Evolutionary conservation across 139 green algal species (phyloP).

Genomic region (Tetraselmis striata): DNA sequence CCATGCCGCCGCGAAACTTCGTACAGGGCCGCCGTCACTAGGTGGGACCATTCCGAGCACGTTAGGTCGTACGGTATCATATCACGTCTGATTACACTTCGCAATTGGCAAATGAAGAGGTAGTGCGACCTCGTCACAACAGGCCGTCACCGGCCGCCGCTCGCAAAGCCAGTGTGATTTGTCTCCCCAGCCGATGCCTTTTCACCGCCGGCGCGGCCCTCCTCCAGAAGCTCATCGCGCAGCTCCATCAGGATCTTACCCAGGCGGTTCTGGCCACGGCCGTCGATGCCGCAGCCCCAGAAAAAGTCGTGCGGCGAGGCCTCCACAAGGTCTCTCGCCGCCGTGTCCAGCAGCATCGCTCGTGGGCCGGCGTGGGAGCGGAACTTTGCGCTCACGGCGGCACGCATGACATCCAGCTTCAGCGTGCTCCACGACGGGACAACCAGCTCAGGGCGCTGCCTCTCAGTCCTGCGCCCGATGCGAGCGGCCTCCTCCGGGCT

Average conservation of each 20-base stretch:
- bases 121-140: no score
- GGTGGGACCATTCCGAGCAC: no score
- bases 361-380: constrained; percentile 51
- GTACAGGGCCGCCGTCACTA: no score
- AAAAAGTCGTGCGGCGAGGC: constrained; percentile 75
- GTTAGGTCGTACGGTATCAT: no score
- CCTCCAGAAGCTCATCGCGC: constrained; percentile 47
- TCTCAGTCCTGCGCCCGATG: constrained; percentile 63
- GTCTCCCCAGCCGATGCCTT: no score
- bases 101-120: no score
- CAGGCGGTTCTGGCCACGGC: constrained; percentile 76
- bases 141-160: no score
- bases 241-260: constrained; percentile 81
- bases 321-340: constrained; percentile 53
- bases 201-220: no score
- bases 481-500: constrained; percentile 85
- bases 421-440: constrained; percentile 65
- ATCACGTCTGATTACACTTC: no score
- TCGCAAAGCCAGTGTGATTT: no score
- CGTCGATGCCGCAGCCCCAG: constrained; percentile 83
- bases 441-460: constrained; percentile 60
- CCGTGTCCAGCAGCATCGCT: constrained; percentile 70
- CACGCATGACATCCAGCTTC: constrained; percentile 81
- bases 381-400: constrained; percentile 81
- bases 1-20: no score